These are phyloP conservation scores for Wickerhamomyces sydowiorum DNA, from an alignment of 805 yeast genomes.

Conservation along the genomic window DNA sequence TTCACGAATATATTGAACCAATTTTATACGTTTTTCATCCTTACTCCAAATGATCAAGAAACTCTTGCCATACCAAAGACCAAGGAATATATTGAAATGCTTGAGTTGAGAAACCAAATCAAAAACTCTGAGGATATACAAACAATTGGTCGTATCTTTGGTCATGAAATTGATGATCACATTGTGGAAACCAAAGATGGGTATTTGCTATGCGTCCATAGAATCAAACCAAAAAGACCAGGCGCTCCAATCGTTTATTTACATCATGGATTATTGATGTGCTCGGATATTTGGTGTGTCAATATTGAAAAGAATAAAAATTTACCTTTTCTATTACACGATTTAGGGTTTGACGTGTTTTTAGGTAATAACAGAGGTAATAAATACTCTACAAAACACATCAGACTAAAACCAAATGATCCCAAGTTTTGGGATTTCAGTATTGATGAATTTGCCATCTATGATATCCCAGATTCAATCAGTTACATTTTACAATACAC, in stretches of 20 bases:
- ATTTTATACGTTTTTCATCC: slow-evolving; percentile 13
- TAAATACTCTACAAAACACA: slow-evolving; percentile 83
- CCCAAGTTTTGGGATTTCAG: slow-evolving; percentile 80
- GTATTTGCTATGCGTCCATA: slow-evolving; percentile 69
- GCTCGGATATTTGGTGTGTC: slow-evolving; percentile 76
- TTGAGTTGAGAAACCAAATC: slow-evolving; percentile 26
- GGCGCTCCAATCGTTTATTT: slow-evolving; percentile 58
- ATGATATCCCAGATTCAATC: slow-evolving; percentile 83
- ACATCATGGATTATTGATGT: slow-evolving; percentile 91
- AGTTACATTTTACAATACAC: slow-evolving; percentile 61
- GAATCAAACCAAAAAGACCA: slow-evolving; percentile 41
- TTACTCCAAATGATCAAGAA: neutral
- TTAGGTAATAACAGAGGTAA: slow-evolving; percentile 91
- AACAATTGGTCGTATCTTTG: slow-evolving; percentile 63
- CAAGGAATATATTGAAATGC: slow-evolving; percentile 11
- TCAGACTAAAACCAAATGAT: slow-evolving; percentile 33
- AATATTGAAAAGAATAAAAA: slow-evolving; percentile 39
- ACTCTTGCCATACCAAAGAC: slow-evolving; percentile 2
- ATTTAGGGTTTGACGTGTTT: slow-evolving; percentile 91
- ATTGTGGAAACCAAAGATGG: slow-evolving; percentile 74
- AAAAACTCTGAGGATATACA: slow-evolving; percentile 48
- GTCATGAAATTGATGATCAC: slow-evolving; percentile 69
- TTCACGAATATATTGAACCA: slow-evolving; percentile 26
- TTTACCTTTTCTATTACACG: slow-evolving; percentile 71
- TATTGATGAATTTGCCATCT: slow-evolving; percentile 86